Conservation (phyloP, 2,329 filamentous ascomycete species). For the Phaeophleospora eucalypticola region DNA sequence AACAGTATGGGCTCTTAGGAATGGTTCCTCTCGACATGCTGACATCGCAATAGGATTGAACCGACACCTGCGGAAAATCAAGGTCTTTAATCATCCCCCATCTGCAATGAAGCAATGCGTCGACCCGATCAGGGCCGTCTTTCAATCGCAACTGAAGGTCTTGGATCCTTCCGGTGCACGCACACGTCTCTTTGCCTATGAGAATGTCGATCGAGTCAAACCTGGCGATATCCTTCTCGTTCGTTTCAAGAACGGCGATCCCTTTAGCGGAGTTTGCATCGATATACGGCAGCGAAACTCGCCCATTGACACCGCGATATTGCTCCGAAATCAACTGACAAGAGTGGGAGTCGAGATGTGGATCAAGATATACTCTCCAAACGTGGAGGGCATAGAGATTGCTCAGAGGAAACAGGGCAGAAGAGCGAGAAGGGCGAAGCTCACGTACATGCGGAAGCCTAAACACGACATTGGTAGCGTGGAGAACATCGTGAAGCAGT, state of each 20-base stretch:
- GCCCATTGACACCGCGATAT: slow-evolving; percentile 77
- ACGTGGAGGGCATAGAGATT: slow-evolving; percentile 86
- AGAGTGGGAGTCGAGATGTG: slow-evolving; percentile 93
- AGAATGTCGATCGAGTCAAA: slow-evolving; percentile 73
- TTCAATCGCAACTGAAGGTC: slow-evolving; percentile 62
- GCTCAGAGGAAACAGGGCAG: slow-evolving; percentile 74
- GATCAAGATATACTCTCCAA: slow-evolving; percentile 91
- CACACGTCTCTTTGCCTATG: slow-evolving; percentile 71
- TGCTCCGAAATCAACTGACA: slow-evolving; percentile 81
- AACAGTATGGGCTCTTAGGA: slow-evolving; percentile 25
- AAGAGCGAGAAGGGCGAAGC: slow-evolving; percentile 77
- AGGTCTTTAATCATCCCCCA: slow-evolving; percentile 47
- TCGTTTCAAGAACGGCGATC: slow-evolving; percentile 77
- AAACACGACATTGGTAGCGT: slow-evolving; percentile 85
- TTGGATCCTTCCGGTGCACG: slow-evolving; percentile 85
- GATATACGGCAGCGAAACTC: slow-evolving; percentile 73
- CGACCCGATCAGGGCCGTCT: slow-evolving; percentile 65
- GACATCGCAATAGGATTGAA: slow-evolving; percentile 26
- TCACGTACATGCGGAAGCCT: slow-evolving; percentile 87
- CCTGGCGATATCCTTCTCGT: slow-evolving; percentile 90
- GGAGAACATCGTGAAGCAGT: slow-evolving; percentile 70
- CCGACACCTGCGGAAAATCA: slow-evolving; percentile 30
- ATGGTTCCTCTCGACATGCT: too few species aligned
- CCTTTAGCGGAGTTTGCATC: slow-evolving; percentile 84
- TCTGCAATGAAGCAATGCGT: slow-evolving; percentile 55